These are phyloP conservation scores for Sechiopsis laciniata DNA, from an alignment of 306 rosid species.

Conservation along the genomic window DNA sequence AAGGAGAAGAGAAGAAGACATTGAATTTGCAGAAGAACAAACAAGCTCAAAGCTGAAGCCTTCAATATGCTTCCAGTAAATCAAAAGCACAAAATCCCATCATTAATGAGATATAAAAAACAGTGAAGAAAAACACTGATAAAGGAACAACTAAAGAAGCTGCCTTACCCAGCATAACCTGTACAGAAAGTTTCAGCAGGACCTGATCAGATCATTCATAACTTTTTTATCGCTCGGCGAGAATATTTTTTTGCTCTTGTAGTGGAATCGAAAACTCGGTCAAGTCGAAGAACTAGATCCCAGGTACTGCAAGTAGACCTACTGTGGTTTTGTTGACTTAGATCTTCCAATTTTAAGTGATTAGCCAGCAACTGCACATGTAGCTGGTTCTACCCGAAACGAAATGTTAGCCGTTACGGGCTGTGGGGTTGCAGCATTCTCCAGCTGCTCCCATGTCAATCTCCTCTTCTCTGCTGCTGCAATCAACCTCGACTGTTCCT, in stretches of 20 bases:
- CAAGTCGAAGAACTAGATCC: conserved; percentile 14
- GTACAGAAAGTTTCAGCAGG: conserved; percentile 21
- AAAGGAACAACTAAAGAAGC: conserved; percentile 19
- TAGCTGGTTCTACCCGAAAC: conserved; percentile 52
- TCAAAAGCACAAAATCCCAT: conserved; percentile 21
- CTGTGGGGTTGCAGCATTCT: conserved; percentile 49
- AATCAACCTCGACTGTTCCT: conserved; percentile 42
- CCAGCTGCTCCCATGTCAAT: conserved; percentile 78
- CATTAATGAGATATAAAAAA: conserved; percentile 18
- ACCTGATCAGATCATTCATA: background rate
- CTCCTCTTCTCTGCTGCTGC: conserved; percentile 71
- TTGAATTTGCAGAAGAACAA: conserved; percentile 1
- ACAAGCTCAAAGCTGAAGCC: conserved; percentile 19
- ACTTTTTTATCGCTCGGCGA: background rate
- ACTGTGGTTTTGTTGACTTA: conserved; percentile 18
- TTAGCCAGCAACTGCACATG: conserved; percentile 84
- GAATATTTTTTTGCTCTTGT: background rate
- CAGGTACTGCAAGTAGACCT: conserved; percentile 22
- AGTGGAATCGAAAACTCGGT: conserved; percentile 15
- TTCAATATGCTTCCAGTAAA: conserved; percentile 1
- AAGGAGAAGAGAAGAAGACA: background rate
- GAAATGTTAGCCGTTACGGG: conserved; percentile 32
- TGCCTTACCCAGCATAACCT: conserved; percentile 22
- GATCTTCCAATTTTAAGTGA: conserved; percentile 19
- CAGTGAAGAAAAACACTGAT: conserved; percentile 24